Base-by-base conservation (phyloP, 495 filamentous ascomycete genomes). In the Chaetomium fimeti region DNA sequence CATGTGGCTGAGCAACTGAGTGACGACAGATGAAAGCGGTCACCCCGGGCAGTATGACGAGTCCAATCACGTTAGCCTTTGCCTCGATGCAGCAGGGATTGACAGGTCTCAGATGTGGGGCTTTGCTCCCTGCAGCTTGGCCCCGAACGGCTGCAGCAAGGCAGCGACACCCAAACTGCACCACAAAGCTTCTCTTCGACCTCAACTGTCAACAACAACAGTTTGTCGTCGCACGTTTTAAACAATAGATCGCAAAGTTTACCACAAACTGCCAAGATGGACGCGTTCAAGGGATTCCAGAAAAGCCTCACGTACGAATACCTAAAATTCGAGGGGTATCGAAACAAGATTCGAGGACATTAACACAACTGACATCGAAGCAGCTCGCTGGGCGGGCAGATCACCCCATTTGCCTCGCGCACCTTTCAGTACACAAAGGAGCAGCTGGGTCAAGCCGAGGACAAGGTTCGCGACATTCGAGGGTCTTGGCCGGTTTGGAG, bases 401-500 rank as follows among this genome's bases (percentile, higher is more conserved):
- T 98, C 79, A 90, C 91, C 66, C 94, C 94, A 28, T 97, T 96
- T 71, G 91, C 92, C 68, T 88, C 90, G 66, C 90, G 94, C 64
- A 97, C 92, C 45, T 91, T 96, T 77, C 94, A 98, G 80, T 92
- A 91, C 81, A 89, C 97, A 75, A 95, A 93, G 79, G 94, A 98
- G 79, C 93, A 97, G 77, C 83, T 97, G 54, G 94, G 94, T 60
- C 92, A 96, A 73, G 92, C 87, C 60, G 94, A 97, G 66, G 94
- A 98, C 75, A 95, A 94, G 87, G 90, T 92, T 70, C 59, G 78
- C 62, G 55, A 60, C 18, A 18, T 6, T 20, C 22, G 11, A 13
- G 18, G 29, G 40, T 7, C 43, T 8, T 18, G 25, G 15, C 60
- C 47, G 61, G 47, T 53, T 22, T 52, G 42, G 20, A 29, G 24